Evolutionary conservation across 345 rosid species (phyloP), one percentile per base, ranked within the genome.

Genomic region (Nasturtium officinale): DNA sequence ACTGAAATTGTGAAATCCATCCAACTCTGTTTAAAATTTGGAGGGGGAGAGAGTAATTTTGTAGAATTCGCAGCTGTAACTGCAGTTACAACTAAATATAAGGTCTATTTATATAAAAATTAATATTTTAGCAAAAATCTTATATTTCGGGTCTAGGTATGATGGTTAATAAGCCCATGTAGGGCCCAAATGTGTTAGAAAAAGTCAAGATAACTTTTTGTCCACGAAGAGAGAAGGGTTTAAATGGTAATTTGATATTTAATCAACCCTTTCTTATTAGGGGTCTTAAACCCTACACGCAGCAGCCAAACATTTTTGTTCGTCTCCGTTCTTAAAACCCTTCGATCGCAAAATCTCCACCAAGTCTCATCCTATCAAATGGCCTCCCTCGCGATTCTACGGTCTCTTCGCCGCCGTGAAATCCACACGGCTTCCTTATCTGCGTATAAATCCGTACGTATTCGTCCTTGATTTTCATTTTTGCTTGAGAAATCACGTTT

Each of bases 311-410:
- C 67, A 55, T 76, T 60, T 55, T 46, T 35, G 33, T 77, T 5
- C 33, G 15, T 61, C 65, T 61, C 33, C 5, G 21, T 23, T 2
- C 68, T 69, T 67, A 82, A 82, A 82, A 79, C 81, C 85, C 73
- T 72, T 4, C 38, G 38, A 64, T 62, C 56, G 0, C 12, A 46
- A 37, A 26, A 47, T 12, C 72, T 51, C 20, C 73, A 59, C 45
- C 48, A 53, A 61, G 21, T 55, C 56, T 64, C 43, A 23, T 38
- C 70, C 18, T 43, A 7, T 11, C 33, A 45, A 23, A 85, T 86
- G 92, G 87, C 92, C 56, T 65, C 86, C 28, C 69, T 82, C 7
- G 82, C 82, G 38, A 67, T 87, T 40, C 68, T 83, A 30, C 85
- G 85, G 37, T 75, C 80, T 3, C 45, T 85, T 15, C 78, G 83